Conservation (phyloP, 2,329 filamentous ascomycete genomes). For the Ceratocystis huliohia region DNA sequence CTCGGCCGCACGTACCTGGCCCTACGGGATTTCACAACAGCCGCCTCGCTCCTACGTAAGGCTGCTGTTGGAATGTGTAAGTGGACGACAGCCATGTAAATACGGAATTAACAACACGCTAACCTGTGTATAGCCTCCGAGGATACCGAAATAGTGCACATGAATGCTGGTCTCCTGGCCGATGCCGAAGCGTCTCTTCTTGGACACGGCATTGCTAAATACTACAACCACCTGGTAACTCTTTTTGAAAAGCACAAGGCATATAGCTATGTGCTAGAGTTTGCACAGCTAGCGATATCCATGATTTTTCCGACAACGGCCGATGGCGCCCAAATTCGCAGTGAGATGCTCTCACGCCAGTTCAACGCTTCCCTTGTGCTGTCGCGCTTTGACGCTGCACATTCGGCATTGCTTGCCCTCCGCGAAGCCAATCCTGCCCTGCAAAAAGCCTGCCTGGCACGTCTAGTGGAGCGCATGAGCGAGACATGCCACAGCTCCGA, state of each 20-base stretch:
- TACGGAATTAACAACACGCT: neutral
- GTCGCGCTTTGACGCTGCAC: constrained; percentile 69
- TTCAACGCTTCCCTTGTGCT: constrained; percentile 73
- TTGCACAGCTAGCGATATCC: constrained; percentile 62
- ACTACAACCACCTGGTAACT: constrained; percentile 73
- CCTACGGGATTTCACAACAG: constrained; percentile 58
- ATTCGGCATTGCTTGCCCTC: constrained; percentile 63
- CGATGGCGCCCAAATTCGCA: constrained; percentile 29
- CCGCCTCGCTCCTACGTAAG: constrained; percentile 65
- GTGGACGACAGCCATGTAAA: constrained; percentile 27
- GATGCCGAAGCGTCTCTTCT: constrained; percentile 47
- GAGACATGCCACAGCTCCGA: constrained; percentile 51
- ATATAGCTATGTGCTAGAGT: constrained; percentile 72
- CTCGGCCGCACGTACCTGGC: constrained; percentile 68
- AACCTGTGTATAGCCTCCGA: constrained; percentile 32
- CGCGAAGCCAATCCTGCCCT: constrained; percentile 49
- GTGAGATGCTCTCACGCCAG: constrained; percentile 67
- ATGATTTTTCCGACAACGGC: constrained; percentile 34
- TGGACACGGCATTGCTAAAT: constrained; percentile 63
- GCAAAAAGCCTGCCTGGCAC: constrained; percentile 57
- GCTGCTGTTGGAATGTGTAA: constrained; percentile 72
- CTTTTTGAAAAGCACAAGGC: constrained; percentile 69
- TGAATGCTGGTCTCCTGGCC: constrained; percentile 11
- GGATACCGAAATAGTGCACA: constrained; percentile 35
- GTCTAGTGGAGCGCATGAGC: constrained; percentile 57